Evolutionary conservation across 2,329 filamentous ascomycete genomes (phyloP), one percentile per base, ranked within the genome.

Genomic region (Diaporthe citriasiana): DNA sequence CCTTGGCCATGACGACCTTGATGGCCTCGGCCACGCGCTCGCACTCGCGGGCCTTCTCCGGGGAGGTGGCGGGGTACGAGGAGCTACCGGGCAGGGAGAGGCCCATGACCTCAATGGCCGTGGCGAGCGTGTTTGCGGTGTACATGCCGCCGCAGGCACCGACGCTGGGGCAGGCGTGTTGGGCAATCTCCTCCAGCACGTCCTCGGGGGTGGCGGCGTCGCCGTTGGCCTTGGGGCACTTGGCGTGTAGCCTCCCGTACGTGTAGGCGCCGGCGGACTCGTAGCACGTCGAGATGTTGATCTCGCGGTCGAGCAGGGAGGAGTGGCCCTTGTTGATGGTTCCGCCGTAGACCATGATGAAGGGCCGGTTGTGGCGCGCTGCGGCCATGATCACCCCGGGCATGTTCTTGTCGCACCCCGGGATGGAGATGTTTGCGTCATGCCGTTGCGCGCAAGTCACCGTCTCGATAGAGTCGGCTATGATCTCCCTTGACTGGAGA

Each of bases 331-430:
- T 94, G 80, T 92, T 91, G 79, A 98, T 98, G 22, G 94, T 94
- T 51, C 96, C 96, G 68, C 96, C 96, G 82, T 98, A 98, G 74
- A 98, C 93, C 95, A 98, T 98, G 81, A 98, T 87, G 63, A 95
- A 97, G 5, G 96, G 96, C 13, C 96, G 90, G 84, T 98, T 98
- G 84, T 97, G 94, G 73, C 96, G 90, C 19, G 94, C 94, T 80
- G 97, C 95, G 0, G 94, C 95, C 92, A 98, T 98, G 76, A 97
- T 88, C 22, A 94, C 93, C 76, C 95, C 95, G 0, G 95, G 95
- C 96, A 98, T 98, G 83, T 98, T 98, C 89, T 98, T 98, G 86
- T 98, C 95, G 82, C 95, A 98, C 15, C 95, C 95, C 0, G 96
- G 95, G 78, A 98, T 96, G 40, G 94, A 92, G 82, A 98, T 95